Base-by-base conservation (phyloP, 257 asterid genomes). In the Salvia splendens region DNA sequence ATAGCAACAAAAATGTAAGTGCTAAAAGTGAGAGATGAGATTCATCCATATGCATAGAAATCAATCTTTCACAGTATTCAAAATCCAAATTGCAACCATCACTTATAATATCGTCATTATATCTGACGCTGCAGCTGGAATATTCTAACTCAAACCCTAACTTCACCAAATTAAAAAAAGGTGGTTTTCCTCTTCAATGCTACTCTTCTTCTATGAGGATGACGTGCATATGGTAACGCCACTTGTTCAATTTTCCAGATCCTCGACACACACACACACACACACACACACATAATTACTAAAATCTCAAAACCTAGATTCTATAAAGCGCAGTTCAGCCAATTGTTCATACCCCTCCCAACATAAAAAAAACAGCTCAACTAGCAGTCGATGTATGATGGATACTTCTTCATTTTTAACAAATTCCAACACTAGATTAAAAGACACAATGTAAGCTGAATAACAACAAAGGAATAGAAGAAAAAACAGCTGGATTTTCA, bases 121-220 rank as follows among this genome's bases (percentile, higher is more conserved):
- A 17, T 60, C 57, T 11, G 61, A 70, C 20, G 54, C 24, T 20
- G 32, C 1, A 45, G 36, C 56, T 41, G 24, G 8, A 55, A 73
- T 14, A 40, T 41, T 58, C 68, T 3, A 35, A 49, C 41, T 17
- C 54, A 28, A 65, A 47, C 40, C 71, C 42, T 36, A 56, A 24
- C 20, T n/a, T 38, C 30, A 28, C 14, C n/a, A 24, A 45, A 62
- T 50, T 14, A 45, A 57, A 38, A 38, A 35, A 14, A 8, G 61
- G 0, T 4, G 0, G 33, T 6, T 47, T 48, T 56, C 30, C 9
- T 48, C 33, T 36, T 8, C 7, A 12, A 33, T 20, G 15, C 43
- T 17, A 3, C 55, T 64, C 12, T 1, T 40, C 33, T 61, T 7
- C 32, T 61, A 45, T 28, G 16, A 0, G 36, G 56, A 48, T 42